Evolutionary conservation across 2,329 filamentous ascomycete species (phyloP).

Genomic region (Tolypocladium capitatum): DNA sequence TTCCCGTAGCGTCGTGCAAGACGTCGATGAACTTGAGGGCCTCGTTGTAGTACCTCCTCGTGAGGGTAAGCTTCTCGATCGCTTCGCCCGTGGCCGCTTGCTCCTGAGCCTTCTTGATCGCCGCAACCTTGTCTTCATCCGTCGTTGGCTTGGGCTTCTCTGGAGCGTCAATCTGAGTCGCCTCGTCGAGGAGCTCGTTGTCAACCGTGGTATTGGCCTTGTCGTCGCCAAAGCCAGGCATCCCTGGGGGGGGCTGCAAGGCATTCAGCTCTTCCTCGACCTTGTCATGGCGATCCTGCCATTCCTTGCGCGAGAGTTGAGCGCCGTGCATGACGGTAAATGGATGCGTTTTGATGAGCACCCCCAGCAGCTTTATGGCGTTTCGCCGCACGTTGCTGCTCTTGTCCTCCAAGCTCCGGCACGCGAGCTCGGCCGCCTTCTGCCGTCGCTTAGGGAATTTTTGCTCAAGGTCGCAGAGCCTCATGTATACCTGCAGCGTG

Average conservation of each 20-base stretch:
- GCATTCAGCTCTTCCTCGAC: constrained; percentile 73
- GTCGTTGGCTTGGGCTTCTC: constrained; percentile 56
- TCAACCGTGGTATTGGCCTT: constrained; percentile 59
- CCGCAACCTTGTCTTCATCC: constrained; percentile 63
- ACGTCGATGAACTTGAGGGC: constrained; percentile 89
- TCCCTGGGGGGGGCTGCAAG: constrained; percentile 66
- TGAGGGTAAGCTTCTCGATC: constrained; percentile 76
- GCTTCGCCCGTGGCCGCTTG: constrained; percentile 82
- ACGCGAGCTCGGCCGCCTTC: constrained; percentile 73
- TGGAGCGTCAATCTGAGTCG: constrained; percentile 64
- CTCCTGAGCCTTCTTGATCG: constrained; percentile 66
- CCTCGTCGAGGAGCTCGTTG: constrained; percentile 70
- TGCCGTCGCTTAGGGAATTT: constrained; percentile 91
- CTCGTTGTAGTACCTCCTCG: constrained; percentile 83
- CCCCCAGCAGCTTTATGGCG: constrained; percentile 81
- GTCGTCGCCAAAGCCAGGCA: constrained; percentile 46
- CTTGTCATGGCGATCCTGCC: constrained; percentile 67
- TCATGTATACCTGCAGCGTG: constrained; percentile 85
- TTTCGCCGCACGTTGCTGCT: constrained; percentile 95
- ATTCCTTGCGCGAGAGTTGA: constrained; percentile 72
- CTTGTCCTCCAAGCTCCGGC: constrained; percentile 87
- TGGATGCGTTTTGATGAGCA: constrained; percentile 84
- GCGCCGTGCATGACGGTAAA: constrained; percentile 87
- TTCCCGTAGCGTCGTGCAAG: constrained; percentile 66
- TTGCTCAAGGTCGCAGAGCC: constrained; percentile 83